Conservation (phyloP, 73 alveolate genomes). For the Tetrahymena thermophila region DNA sequence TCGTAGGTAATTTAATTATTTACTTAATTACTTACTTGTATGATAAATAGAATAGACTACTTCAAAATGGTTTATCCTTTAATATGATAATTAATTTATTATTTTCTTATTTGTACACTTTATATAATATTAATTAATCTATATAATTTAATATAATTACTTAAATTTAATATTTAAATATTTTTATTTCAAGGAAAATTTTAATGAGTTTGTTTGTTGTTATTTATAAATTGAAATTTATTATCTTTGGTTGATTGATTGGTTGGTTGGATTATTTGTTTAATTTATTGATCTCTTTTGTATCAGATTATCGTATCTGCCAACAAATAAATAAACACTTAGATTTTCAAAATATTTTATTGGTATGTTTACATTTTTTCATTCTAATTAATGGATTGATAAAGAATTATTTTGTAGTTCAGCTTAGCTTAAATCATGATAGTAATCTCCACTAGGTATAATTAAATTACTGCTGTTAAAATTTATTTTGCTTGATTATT, state of each 20-base stretch:
- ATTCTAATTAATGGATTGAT: background rate
- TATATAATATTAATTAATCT: too few relatives aligned
- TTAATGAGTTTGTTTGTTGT: background rate
- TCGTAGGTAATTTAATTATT: too few relatives aligned
- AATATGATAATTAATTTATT: too few relatives aligned
- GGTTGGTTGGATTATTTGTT: too few relatives aligned
- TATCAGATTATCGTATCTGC: too few relatives aligned
- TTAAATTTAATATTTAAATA: background rate
- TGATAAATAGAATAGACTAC: too few relatives aligned
- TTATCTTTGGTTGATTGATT: background rate
- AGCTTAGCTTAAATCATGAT: background rate
- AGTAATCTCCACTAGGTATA: background rate
- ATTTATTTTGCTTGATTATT: background rate
- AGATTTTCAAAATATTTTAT: background rate
- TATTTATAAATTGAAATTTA: background rate
- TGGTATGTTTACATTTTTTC: background rate
- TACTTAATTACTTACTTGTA: too few relatives aligned
- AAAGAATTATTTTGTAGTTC: background rate
- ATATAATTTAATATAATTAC: background rate
- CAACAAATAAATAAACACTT: too few relatives aligned
- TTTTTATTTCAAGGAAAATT: background rate
- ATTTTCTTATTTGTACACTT: too few relatives aligned
- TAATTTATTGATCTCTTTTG: too few relatives aligned
- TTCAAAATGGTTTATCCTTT: too few relatives aligned
- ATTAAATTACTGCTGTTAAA: background rate